Base-by-base conservation (phyloP, 495 filamentous ascomycete genomes). In the Trichoderma reesei region DNA sequence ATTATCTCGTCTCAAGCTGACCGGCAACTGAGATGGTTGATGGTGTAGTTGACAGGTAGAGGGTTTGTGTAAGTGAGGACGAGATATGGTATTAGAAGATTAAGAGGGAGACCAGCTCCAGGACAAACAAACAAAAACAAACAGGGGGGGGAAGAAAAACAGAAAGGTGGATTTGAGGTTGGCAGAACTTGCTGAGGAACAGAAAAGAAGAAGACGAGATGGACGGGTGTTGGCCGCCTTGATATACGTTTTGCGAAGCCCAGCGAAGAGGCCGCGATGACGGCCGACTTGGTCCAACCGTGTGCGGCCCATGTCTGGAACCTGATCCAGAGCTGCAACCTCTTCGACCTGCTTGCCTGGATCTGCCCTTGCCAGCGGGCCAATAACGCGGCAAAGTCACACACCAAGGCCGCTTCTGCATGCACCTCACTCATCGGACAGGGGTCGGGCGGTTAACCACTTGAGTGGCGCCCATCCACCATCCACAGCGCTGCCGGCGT, bases 161-260 rank as follows among this genome's bases (percentile, higher is more conserved):
- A 80, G 65, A 79, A 81, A 75, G 73, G 76, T 88, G 82, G 81
- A 87, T 82, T 79, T 14, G 18, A 59, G 26, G 13, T 73, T 80
- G 77, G 77, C 75, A 83, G 85, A 86, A 81, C 88, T 90, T 89
- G 88, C 88, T 86, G 83, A 80, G 87, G 78, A 80, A 69, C 72
- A 83, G 86, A 72, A 76, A 72, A 75, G 72, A 74, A 70, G 65
- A 74, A 74, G 69, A 66, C 67, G 68, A 69, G 73, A 67, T 65
- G 71, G 68, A 66, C 41, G 61, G 61, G 61, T 42, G 41, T 61
- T 61, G 59, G 59, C 41, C 59, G 59, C 59, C 51, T 56, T 56
- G 9, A 56, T 56, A 56, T 56, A 56, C 18, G 51, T 56, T 56
- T 56, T 56, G 51, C 20, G 20, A 56, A 34, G 51, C 51, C 51